A percentile compares a stretch with the other conserved stretches of the same genome.
Conservation (phyloP, 352 stramenopile genomes). For the Pythium sukuiense region DNA sequence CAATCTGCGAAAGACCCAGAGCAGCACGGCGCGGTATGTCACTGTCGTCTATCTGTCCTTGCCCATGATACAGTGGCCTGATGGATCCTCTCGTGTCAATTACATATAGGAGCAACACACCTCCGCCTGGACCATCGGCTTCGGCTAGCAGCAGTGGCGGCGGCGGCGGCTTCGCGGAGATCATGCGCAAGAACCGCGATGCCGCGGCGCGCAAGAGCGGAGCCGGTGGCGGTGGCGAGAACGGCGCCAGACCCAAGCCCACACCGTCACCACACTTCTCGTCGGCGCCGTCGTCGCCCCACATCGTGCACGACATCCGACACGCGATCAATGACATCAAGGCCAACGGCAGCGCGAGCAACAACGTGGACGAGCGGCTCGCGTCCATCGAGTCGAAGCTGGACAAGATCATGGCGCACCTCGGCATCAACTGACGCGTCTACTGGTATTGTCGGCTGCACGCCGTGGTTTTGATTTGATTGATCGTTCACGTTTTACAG, state of each 20-base stretch:
- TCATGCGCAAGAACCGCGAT: constrained; percentile 89
- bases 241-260: not conserved
- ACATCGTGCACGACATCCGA: constrained; percentile 20
- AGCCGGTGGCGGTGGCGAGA: constrained; percentile 16
- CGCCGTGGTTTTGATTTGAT: not conserved
- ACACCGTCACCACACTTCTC: constrained; percentile 22
- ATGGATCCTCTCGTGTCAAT: not conserved
- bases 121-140: constrained; percentile 26
- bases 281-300: constrained; percentile 62
- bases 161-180: constrained; percentile 76
- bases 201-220: constrained; percentile 62
- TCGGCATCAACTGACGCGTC: constrained; percentile 43
- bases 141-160: constrained; percentile 22
- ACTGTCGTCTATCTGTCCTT: not conserved
- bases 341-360: constrained; percentile 7
- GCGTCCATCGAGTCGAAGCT: constrained; percentile 83
- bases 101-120: constrained; percentile 23
- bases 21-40: constrained; percentile 34
- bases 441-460: not conserved
- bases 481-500: not conserved
- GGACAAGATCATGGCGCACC: constrained; percentile 88
- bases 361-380: constrained; percentile 59
- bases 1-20: constrained; percentile 56
- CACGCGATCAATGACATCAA: constrained; percentile 6
- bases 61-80: not conserved